Percentiles rank a stretch among this genome's conserved stretches.
Evolutionary conservation across 2,329 filamentous ascomycete genomes (phyloP).

Genomic region (Monilinia laxa): DNA sequence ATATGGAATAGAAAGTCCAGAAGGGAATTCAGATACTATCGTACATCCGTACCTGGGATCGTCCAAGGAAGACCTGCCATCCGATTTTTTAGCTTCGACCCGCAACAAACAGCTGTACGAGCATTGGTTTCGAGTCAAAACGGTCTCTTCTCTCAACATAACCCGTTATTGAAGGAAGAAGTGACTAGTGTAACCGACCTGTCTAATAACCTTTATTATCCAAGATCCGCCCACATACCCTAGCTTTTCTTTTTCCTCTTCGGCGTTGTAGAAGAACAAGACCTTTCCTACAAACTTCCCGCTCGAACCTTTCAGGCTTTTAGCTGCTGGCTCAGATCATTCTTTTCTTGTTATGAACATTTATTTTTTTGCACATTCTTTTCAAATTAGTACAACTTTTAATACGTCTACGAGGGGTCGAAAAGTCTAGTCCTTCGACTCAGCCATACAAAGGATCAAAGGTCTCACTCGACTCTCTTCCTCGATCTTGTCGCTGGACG

Average conservation of each 20-base stretch:
- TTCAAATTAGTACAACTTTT: slow-evolving; percentile 33
- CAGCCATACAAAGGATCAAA: slow-evolving; percentile 1
- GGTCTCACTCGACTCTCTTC: not conserved
- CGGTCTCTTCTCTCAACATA: not conserved
- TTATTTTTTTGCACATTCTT: slow-evolving; percentile 39
- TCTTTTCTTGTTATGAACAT: slow-evolving; percentile 44
- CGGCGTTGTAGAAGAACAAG: slow-evolving; percentile 48
- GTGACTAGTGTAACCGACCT: slow-evolving; percentile 2
- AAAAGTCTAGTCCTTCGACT: not conserved
- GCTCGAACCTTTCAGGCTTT: slow-evolving; percentile 6
- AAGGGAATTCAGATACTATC: not conserved
- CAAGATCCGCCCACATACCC: slow-evolving; percentile 38
- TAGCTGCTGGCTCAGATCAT: slow-evolving; percentile 59
- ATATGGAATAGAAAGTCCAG: not conserved
- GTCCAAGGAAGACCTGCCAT: slow-evolving; percentile 36
- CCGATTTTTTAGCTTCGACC: slow-evolving; percentile 27
- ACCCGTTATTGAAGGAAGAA: slow-evolving; percentile 5
- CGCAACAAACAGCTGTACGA: slow-evolving; percentile 34
- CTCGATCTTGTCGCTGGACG: slow-evolving; percentile 54
- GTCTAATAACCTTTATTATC: slow-evolving; percentile 28
- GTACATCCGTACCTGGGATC: not conserved
- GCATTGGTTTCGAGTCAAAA: slow-evolving; percentile 25
- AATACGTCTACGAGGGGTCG: slow-evolving; percentile 27
- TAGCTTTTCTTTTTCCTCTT: slow-evolving; percentile 40
- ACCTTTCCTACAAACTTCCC: slow-evolving; percentile 45